These are phyloP conservation scores for Coemansia sp. DNA, from an alignment of 192 early-diverging fungal species.

Conservation along the genomic window DNA sequence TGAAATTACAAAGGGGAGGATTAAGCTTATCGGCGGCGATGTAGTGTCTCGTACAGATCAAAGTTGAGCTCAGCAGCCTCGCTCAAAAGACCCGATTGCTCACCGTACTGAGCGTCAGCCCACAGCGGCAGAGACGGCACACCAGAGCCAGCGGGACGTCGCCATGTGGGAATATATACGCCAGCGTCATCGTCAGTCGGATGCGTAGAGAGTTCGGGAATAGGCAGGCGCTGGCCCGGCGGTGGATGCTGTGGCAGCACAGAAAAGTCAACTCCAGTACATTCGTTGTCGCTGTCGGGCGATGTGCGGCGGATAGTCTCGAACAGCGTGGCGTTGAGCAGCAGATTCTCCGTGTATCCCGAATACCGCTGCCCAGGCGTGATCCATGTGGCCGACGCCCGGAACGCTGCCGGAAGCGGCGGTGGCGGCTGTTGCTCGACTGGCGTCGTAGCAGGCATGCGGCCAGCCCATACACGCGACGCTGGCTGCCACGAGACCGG, in stretches of 20 bases:
- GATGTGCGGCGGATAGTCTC: constrained; percentile 47
- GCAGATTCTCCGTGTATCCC: constrained; percentile 45
- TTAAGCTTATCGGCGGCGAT: constrained; percentile 18
- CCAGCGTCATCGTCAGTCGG: constrained; percentile 17
- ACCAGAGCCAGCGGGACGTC: constrained; percentile 11
- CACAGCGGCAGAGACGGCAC: constrained; percentile 21
- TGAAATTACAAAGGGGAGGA: background rate
- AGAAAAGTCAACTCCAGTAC: background rate
- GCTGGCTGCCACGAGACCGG: constrained; percentile 17
- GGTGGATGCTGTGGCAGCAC: background rate
- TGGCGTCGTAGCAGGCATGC: background rate
- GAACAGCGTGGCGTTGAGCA: constrained; percentile 49
- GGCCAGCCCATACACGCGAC: constrained; percentile 29
- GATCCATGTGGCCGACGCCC: constrained; percentile 40
- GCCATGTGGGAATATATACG: constrained; percentile 53
- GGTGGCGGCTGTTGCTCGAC: constrained; percentile 1
- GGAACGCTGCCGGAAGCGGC: constrained; percentile 24
- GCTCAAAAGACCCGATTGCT: constrained; percentile 39
- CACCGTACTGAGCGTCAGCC: constrained; percentile 26
- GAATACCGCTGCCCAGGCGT: constrained; percentile 49
- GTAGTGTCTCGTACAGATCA: constrained; percentile 52
- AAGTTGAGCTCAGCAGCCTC: constrained; percentile 54
- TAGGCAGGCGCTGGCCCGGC: constrained; percentile 1
- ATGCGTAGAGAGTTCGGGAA: background rate
- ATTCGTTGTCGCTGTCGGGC: background rate